Percentiles rank a stretch among this genome's conserved stretches.
phyloP scores from a whole-genome alignment of 805 yeast genomes.

The Brettanomyces sp. region DNA sequence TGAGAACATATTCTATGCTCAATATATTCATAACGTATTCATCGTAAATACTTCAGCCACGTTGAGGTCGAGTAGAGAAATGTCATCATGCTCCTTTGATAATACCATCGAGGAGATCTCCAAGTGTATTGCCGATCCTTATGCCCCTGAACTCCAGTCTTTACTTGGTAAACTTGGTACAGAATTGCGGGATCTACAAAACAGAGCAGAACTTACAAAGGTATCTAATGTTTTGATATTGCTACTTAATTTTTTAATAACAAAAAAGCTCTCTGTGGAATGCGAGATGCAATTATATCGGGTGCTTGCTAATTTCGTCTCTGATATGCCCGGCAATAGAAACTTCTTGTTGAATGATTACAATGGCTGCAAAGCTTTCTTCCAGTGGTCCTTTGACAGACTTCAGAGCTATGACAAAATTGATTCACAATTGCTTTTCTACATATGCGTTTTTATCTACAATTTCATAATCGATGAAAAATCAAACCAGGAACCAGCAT shows the following conservation, averaged over 20 bases:
- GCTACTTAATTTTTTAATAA: background rate
- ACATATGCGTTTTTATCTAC: background rate
- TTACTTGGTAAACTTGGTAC: background rate
- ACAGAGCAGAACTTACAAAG: background rate
- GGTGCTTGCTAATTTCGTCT: constrained; percentile 10
- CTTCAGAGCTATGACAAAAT: background rate
- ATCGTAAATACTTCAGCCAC: no score
- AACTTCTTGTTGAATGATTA: background rate
- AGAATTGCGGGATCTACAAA: background rate
- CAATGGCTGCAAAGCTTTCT: background rate
- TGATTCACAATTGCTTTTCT: background rate
- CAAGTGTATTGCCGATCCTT: no score
- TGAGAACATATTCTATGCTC: no score
- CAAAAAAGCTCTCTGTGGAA: background rate
- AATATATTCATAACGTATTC: no score
- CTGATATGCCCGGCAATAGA: constrained; percentile 8
- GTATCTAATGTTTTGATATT: background rate
- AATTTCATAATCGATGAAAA: background rate
- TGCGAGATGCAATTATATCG: constrained; percentile 1
- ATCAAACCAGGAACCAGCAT: background rate
- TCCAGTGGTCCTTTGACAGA: background rate
- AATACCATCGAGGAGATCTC: no score
- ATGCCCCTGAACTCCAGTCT: no score
- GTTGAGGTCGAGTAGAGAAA: no score
- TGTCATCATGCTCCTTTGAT: no score